These are phyloP conservation scores for Aspergillus clavatus DNA, from an alignment of 2,329 filamentous ascomycete genomes.

Conservation along the genomic window DNA sequence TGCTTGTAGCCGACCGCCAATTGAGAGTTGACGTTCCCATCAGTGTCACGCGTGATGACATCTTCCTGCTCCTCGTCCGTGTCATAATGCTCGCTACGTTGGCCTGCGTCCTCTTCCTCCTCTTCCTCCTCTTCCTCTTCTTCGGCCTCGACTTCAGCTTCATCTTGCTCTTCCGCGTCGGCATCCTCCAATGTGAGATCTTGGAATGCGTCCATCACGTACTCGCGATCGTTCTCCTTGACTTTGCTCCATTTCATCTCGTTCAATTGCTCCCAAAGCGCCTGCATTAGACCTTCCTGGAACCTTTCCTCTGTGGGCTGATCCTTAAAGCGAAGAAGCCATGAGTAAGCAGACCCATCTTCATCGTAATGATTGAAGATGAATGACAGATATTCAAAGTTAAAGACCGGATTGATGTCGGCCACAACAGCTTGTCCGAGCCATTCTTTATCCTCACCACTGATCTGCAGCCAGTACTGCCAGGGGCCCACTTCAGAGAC, in stretches of 20 bases:
- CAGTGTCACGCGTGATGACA: constrained; percentile 60
- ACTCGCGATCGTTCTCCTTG: constrained; percentile 88
- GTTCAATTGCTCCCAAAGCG: constrained; percentile 93
- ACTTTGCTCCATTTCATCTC: constrained; percentile 90
- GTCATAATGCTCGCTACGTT: constrained; percentile 69
- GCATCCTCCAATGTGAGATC: constrained; percentile 88
- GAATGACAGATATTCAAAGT: constrained; percentile 97
- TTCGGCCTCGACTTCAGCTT: constrained; percentile 50
- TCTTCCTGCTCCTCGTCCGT: constrained; percentile 77
- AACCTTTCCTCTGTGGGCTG: constrained; percentile 76
- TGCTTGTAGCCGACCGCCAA: constrained; percentile 96
- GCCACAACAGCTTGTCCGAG: constrained; percentile 78
- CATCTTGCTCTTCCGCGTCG: constrained; percentile 52
- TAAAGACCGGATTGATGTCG: constrained; percentile 97
- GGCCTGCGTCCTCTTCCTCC: constrained; percentile 59
- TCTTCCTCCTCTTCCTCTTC: constrained; percentile 60
- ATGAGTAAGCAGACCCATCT: constrained; percentile 88
- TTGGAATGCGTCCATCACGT: constrained; percentile 91
- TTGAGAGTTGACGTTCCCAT: constrained; percentile 85
- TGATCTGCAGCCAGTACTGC: constrained; percentile 93
- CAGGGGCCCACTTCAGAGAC: constrained; percentile 85
- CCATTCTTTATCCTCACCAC: constrained; percentile 72
- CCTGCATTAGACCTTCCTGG: constrained; percentile 90
- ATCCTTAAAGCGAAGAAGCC: constrained; percentile 88
- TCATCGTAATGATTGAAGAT: constrained; percentile 96